A percentile compares a stretch with the other conserved stretches of the same genome.
Conservation (phyloP, 148 eudicot species). For the Rhododendron simsii region DNA sequence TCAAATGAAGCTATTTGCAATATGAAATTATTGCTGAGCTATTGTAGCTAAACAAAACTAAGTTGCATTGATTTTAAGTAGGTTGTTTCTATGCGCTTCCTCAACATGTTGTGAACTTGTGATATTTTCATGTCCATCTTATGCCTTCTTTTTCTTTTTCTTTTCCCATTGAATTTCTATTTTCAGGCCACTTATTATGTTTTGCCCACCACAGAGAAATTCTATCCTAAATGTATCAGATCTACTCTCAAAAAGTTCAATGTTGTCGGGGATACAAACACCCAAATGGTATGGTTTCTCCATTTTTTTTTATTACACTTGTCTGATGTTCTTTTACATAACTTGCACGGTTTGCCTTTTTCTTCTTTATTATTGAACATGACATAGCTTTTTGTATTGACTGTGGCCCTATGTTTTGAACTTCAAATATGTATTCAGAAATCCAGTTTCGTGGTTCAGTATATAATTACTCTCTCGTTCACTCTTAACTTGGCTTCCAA, state of each 20-base stretch:
- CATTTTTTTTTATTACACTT: not conserved
- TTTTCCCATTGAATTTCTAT: not conserved
- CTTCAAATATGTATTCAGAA: not conserved
- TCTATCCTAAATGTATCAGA: constrained; percentile 22
- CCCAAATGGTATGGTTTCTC: constrained; percentile 46
- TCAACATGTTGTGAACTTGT: not conserved
- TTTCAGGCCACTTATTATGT: constrained; percentile 49
- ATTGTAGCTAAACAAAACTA: not conserved
- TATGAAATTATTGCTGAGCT: constrained; percentile 1
- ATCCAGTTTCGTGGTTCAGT: not conserved
- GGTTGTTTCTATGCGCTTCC: not conserved
- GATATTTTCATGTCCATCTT: not conserved
- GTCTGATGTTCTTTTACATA: not conserved
- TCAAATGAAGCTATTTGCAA: not conserved
- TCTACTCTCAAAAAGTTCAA: constrained; percentile 37
- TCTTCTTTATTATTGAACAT: not conserved
- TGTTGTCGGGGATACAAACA: constrained; percentile 32
- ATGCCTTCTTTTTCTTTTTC: not conserved
- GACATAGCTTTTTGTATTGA: not conserved
- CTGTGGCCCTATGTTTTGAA: not conserved
- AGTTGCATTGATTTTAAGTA: not conserved
- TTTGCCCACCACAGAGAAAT: constrained; percentile 26
- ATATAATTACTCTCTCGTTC: not conserved
- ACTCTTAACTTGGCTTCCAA: not conserved
- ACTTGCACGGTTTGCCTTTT: not conserved